A percentile compares a stretch with the other conserved stretches of the same genome.
These are phyloP conservation scores for Pleurostoma richardsiae DNA, from an alignment of 2,329 filamentous ascomycete species.

Conservation along the genomic window DNA sequence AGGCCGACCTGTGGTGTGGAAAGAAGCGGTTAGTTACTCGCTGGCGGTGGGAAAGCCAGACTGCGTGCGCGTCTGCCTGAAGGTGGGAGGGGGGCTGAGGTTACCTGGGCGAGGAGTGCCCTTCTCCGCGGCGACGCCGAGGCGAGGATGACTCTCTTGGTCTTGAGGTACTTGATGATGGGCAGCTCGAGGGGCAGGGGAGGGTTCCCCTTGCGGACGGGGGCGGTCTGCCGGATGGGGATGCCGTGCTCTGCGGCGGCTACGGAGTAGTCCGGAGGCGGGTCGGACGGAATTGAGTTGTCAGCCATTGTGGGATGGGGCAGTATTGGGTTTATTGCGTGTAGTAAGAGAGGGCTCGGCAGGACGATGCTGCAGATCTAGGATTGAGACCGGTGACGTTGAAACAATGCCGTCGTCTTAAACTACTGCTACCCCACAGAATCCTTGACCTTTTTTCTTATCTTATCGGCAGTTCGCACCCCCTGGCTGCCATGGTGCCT, in stretches of 20 bases:
- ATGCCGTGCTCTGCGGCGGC: constrained; percentile 31
- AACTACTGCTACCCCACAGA: too few species aligned
- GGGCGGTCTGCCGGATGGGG: constrained; percentile 25
- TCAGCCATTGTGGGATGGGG: constrained; percentile 6
- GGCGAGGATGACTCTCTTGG: constrained; percentile 80
- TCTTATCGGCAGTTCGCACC: too few species aligned
- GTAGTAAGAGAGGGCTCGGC: too few species aligned
- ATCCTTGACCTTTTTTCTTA: too few species aligned
- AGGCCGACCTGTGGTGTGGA: constrained; percentile 63
- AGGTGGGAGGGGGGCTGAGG: neutral
- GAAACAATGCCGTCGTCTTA: too few species aligned
- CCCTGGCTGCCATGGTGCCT: too few species aligned
- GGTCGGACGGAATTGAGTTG: constrained; percentile 23
- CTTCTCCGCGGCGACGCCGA: constrained; percentile 82
- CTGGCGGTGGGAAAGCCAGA: neutral
- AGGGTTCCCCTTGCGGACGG: constrained; percentile 32
- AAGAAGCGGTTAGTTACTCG: neutral
- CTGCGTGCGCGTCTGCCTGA: neutral
- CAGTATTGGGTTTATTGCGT: too few species aligned
- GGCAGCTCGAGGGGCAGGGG: constrained; percentile 73
- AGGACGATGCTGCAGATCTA: too few species aligned
- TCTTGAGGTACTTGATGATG: constrained; percentile 69
- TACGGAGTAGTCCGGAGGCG: constrained; percentile 41
- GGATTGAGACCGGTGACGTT: too few species aligned
- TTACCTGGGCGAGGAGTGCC: constrained; percentile 70